Evolutionary conservation across 2,329 filamentous ascomycete genomes (phyloP).

Genomic region (Xylaria sp.): DNA sequence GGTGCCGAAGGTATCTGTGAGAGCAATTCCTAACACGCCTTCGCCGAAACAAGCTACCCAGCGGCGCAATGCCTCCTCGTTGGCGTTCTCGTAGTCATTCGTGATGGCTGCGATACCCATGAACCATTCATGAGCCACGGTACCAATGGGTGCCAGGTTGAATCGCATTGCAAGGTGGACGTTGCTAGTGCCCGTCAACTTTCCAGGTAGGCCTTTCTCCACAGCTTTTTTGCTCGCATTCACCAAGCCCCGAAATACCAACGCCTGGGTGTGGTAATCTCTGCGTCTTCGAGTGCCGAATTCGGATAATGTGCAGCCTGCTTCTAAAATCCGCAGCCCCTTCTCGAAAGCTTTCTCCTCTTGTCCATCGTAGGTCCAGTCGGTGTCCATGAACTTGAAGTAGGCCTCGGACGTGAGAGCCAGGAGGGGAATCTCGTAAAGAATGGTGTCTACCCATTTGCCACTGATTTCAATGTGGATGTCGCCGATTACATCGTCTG

Average conservation of each 20-base stretch:
- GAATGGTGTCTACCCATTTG: slow-evolving; percentile 90
- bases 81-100: slow-evolving; percentile 82
- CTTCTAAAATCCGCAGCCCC: slow-evolving; percentile 75
- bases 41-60: slow-evolving; percentile 93
- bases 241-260: slow-evolving; percentile 87
- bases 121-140: slow-evolving; percentile 96
- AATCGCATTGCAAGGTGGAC: slow-evolving; percentile 97
- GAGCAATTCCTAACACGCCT: slow-evolving; percentile 80
- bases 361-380: slow-evolving; percentile 89
- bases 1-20: slow-evolving; percentile 97
- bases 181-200: slow-evolving; percentile 89
- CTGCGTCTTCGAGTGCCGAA: slow-evolving; percentile 89
- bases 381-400: slow-evolving; percentile 93
- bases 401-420: slow-evolving; percentile 94
- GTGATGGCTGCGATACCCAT: slow-evolving; percentile 96
- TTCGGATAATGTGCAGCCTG: slow-evolving; percentile 88
- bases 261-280: slow-evolving; percentile 92
- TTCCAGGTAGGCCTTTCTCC: slow-evolving; percentile 69
- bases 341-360: slow-evolving; percentile 85
- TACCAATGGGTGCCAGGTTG: slow-evolving; percentile 82
- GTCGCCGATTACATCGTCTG: slow-evolving; percentile 72
- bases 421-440: slow-evolving; percentile 95
- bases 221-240: slow-evolving; percentile 75
- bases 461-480: slow-evolving; percentile 79
- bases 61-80: slow-evolving; percentile 81